Percentiles rank a stretch among this genome's conserved stretches.
Conservation (phyloP, 192 early-diverging fungal species). For the Podochytrium sp. region DNA sequence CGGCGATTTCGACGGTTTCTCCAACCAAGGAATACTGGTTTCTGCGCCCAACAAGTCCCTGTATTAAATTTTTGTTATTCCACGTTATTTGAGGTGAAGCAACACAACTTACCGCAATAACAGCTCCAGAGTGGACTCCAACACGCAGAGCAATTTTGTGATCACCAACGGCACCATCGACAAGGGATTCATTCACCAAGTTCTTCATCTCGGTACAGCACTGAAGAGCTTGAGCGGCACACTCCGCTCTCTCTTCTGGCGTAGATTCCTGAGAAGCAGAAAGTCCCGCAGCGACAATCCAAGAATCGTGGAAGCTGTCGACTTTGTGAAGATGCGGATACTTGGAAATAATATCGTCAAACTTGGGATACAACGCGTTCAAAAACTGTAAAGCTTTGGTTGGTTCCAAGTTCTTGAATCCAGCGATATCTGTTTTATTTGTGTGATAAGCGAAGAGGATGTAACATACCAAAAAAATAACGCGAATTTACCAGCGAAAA, state of each 20-base stretch:
- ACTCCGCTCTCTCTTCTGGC: not conserved
- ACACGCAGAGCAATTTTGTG: not conserved
- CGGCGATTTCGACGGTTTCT: slow-evolving; percentile 41
- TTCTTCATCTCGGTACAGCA: slow-evolving; percentile 12
- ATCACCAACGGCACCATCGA: not conserved
- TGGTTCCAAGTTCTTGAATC: slow-evolving; percentile 18
- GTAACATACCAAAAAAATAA: too few relatives aligned
- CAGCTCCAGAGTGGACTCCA: not conserved
- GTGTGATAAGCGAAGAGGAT: not conserved
- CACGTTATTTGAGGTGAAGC: too few relatives aligned
- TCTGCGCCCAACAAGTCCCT: not conserved
- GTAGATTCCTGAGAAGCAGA: not conserved
- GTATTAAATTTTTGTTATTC: too few relatives aligned
- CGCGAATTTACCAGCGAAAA: not conserved
- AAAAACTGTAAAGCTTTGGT: slow-evolving; percentile 14
- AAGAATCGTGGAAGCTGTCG: slow-evolving; percentile 17
- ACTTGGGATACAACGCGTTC: slow-evolving; percentile 23
- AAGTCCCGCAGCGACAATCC: slow-evolving; percentile 30
- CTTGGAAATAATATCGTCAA: slow-evolving; percentile 22
- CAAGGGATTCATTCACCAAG: not conserved
- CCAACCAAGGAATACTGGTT: slow-evolving; percentile 40
- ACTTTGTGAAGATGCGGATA: slow-evolving; percentile 20
- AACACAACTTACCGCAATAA: slow-evolving; percentile 11
- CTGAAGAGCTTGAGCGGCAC: slow-evolving; percentile 5
- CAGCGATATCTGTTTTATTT: not conserved